A percentile compares a stretch with the other conserved stretches of the same genome.
These are phyloP conservation scores for Mycosphaerella sp. DNA, from an alignment of 2,329 filamentous ascomycete species.

Conservation along the genomic window DNA sequence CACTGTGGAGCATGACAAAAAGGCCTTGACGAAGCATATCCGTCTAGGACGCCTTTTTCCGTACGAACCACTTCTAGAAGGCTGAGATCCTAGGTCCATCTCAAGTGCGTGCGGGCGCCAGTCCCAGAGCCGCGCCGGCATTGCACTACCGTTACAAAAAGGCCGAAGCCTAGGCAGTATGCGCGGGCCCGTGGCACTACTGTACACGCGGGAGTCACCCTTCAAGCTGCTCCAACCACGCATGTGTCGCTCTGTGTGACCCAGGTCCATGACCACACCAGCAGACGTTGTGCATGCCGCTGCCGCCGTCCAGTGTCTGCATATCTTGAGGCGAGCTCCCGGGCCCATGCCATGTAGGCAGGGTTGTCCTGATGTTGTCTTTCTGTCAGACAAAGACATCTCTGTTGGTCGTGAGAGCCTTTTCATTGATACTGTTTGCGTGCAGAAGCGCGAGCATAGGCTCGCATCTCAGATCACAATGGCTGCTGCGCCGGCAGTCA, in stretches of 20 bases:
- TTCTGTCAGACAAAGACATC: slow-evolving; percentile 23
- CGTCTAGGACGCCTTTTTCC: slow-evolving; percentile 16
- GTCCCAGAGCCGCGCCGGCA: slow-evolving; percentile 13
- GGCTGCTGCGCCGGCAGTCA: slow-evolving; percentile 15
- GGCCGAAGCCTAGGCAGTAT: slow-evolving; percentile 19
- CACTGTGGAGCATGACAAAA: slow-evolving; percentile 20
- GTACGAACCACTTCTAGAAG: slow-evolving; percentile 24
- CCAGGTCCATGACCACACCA: slow-evolving; percentile 19
- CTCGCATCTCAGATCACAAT: slow-evolving; percentile 19
- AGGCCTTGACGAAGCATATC: slow-evolving; percentile 7
- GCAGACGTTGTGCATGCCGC: slow-evolving; percentile 20
- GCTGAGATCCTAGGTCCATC: slow-evolving; percentile 14
- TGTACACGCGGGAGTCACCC: slow-evolving; percentile 18
- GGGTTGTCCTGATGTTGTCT: slow-evolving; percentile 15
- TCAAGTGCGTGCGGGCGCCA: slow-evolving; percentile 8
- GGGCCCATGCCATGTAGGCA: slow-evolving; percentile 20
- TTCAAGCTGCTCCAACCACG: slow-evolving; percentile 20
- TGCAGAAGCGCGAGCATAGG: slow-evolving; percentile 20
- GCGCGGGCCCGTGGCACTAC: slow-evolving; percentile 16
- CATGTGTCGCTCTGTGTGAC: slow-evolving; percentile 14
- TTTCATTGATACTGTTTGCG: slow-evolving; percentile 22
- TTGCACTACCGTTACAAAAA: slow-evolving; percentile 13
- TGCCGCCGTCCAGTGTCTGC: slow-evolving; percentile 18
- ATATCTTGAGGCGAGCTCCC: slow-evolving; percentile 15
- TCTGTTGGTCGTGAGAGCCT: slow-evolving; percentile 20